Conservation (phyloP, 805 yeast genomes). For the Saccharomyces eubayanus region DNA sequence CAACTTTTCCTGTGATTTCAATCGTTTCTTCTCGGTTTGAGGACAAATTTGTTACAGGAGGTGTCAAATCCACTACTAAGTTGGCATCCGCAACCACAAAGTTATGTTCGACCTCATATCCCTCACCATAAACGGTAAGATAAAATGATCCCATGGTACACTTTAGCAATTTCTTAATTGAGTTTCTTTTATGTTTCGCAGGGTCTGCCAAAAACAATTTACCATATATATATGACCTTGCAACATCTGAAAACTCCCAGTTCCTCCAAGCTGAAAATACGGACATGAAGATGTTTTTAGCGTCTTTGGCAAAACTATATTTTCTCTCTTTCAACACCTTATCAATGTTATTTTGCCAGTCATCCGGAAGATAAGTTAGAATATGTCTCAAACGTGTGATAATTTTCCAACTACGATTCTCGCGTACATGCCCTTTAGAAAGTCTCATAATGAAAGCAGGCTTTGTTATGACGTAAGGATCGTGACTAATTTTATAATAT, state of each 20-base stretch:
- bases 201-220: slow-evolving; percentile 37
- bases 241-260: slow-evolving; percentile 74
- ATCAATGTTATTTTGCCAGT: slow-evolving; percentile 35
- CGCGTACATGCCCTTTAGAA: slow-evolving; percentile 63
- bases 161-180: slow-evolving; percentile 12
- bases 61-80: slow-evolving; percentile 13
- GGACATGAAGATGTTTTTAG: slow-evolving; percentile 45
- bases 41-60: slow-evolving; percentile 7
- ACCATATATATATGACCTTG: slow-evolving; percentile 47
- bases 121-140: slow-evolving; percentile 19
- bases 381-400: slow-evolving; percentile 73
- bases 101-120: slow-evolving; percentile 21
- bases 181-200: slow-evolving; percentile 2
- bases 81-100: slow-evolving; percentile 17
- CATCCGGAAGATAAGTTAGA: slow-evolving; percentile 45
- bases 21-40: slow-evolving; percentile 11
- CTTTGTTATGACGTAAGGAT: slow-evolving; percentile 82
- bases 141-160: slow-evolving; percentile 16
- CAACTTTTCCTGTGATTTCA: slow-evolving; percentile 18
- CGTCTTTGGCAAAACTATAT: slow-evolving; percentile 44
- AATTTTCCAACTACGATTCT: slow-evolving; percentile 81
- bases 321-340: slow-evolving; percentile 22
- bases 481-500: slow-evolving; percentile 54
- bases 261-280: slow-evolving; percentile 76
- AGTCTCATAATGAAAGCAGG: slow-evolving; percentile 78